Conservation (phyloP, 495 filamentous ascomycete species). For the Penicillium coffeae region DNA sequence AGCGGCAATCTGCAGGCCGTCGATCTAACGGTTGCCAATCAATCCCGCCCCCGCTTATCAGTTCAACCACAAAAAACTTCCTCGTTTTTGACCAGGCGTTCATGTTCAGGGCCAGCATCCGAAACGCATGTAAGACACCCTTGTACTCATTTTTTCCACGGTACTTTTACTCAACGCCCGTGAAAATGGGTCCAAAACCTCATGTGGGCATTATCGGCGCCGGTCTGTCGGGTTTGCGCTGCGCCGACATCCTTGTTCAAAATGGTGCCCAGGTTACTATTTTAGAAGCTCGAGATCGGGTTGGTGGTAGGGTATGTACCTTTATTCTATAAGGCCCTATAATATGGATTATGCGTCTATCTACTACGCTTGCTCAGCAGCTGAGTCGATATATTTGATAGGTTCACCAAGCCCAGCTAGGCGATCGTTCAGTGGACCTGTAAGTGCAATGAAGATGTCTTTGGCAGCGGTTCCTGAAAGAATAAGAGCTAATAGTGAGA, state of each 20-base stretch:
- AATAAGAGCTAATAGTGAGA: conserved; percentile 6
- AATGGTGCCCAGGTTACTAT: conserved; percentile 80
- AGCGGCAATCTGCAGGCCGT: background rate
- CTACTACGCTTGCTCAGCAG: too few species aligned
- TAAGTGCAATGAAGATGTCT: conserved; percentile 15
- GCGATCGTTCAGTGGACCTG: conserved; percentile 46
- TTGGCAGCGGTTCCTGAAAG: background rate
- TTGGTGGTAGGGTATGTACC: conserved; percentile 72
- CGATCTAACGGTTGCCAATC: conserved; percentile 20
- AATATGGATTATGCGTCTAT: too few species aligned
- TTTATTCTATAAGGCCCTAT: too few species aligned
- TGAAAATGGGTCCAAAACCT: conserved; percentile 33
- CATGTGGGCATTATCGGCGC: conserved; percentile 78
- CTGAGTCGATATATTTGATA: conserved; percentile 17
- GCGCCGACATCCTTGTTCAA: conserved; percentile 75
- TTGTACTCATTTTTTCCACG: background rate
- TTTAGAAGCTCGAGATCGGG: conserved; percentile 75
- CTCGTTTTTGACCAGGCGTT: conserved; percentile 6
- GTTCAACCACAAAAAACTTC: conserved; percentile 3
- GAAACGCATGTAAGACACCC: background rate
- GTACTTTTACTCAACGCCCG: background rate
- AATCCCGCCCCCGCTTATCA: conserved; percentile 13
- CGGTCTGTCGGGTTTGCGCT: conserved; percentile 81
- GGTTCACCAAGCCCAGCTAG: conserved; percentile 38
- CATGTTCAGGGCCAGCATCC: conserved; percentile 1